Conservation (phyloP, 805 yeast species). For the Zygoascus biomembranicola region DNA sequence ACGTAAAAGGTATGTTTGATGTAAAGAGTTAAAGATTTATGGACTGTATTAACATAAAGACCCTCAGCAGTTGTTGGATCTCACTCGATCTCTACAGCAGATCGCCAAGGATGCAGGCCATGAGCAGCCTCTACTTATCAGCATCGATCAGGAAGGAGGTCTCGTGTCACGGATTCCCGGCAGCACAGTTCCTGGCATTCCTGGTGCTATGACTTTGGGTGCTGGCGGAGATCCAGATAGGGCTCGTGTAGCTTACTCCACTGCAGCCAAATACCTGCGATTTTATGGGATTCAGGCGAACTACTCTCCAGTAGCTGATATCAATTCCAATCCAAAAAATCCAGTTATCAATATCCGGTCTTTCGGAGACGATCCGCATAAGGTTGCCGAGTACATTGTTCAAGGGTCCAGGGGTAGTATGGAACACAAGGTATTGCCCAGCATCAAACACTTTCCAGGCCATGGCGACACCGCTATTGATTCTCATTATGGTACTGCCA, state of each 20-base stretch:
- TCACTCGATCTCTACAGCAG: conserved; percentile 42
- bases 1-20: conserved; percentile 17
- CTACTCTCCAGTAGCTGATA: conserved; percentile 53
- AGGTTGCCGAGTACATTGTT: conserved; percentile 41
- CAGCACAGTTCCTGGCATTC: conserved; percentile 34
- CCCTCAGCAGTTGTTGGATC: conserved; percentile 39
- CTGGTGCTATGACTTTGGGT: conserved; percentile 55
- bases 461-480: conserved; percentile 51
- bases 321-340: conserved; percentile 44
- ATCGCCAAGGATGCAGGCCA: conserved; percentile 43
- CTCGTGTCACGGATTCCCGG: conserved; percentile 34
- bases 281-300: conserved; percentile 44
- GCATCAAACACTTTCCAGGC: conserved; percentile 58
- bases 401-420: conserved; percentile 43
- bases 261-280: conserved; percentile 43
- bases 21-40: too few species aligned
- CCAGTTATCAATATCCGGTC: conserved; percentile 51
- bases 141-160: conserved; percentile 56
- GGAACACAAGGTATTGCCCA: conserved; percentile 44
- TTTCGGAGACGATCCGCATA: conserved; percentile 48
- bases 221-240: conserved; percentile 42
- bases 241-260: conserved; percentile 41
- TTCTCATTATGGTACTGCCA: conserved; percentile 45
- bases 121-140: conserved; percentile 43
- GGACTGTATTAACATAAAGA: conserved; percentile 24